These are phyloP conservation scores for Cornus kousa DNA, from an alignment of 148 eudicot species.

Conservation along the genomic window DNA sequence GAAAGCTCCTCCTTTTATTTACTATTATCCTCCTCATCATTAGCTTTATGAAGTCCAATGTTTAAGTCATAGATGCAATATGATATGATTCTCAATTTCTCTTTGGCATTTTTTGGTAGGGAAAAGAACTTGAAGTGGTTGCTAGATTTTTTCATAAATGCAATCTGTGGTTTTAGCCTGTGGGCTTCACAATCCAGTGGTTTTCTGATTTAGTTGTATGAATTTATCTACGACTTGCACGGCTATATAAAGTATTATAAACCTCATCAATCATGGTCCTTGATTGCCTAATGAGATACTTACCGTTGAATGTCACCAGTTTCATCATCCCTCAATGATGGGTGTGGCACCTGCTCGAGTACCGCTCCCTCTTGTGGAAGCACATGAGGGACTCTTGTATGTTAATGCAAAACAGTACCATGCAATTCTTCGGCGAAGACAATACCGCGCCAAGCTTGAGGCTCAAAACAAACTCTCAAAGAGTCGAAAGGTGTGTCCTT, in stretches of 20 bases:
- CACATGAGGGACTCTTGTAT: slow-evolving; percentile 52
- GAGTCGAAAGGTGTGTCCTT: slow-evolving; percentile 53
- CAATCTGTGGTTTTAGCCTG: neutral
- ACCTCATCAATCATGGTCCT: slow-evolving; percentile 12
- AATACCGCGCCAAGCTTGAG: slow-evolving; percentile 78
- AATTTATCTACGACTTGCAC: neutral
- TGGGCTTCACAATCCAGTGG: too few relatives aligned
- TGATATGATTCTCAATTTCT: neutral
- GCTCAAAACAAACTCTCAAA: slow-evolving; percentile 65
- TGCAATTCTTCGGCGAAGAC: slow-evolving; percentile 73
- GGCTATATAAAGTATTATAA: neutral
- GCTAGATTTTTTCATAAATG: neutral
- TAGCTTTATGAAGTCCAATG: neutral
- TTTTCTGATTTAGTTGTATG: too few relatives aligned
- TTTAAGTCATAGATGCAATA: neutral
- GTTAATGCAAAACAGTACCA: slow-evolving; percentile 77
- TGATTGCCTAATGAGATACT: slow-evolving; percentile 2
- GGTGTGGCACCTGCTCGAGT: slow-evolving; percentile 50
- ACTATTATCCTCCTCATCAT: too few relatives aligned
- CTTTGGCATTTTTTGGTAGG: too few relatives aligned
- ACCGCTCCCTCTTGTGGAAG: slow-evolving; percentile 52
- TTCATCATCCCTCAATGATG: slow-evolving; percentile 42
- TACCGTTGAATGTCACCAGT: slow-evolving; percentile 15
- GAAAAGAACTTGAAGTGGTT: neutral
- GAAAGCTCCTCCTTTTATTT: slow-evolving; percentile 13